Evolutionary conservation across 2,329 filamentous ascomycete genomes (phyloP), one percentile per base, ranked within the genome.

Genomic region (Sporothrix euskadiensis): DNA sequence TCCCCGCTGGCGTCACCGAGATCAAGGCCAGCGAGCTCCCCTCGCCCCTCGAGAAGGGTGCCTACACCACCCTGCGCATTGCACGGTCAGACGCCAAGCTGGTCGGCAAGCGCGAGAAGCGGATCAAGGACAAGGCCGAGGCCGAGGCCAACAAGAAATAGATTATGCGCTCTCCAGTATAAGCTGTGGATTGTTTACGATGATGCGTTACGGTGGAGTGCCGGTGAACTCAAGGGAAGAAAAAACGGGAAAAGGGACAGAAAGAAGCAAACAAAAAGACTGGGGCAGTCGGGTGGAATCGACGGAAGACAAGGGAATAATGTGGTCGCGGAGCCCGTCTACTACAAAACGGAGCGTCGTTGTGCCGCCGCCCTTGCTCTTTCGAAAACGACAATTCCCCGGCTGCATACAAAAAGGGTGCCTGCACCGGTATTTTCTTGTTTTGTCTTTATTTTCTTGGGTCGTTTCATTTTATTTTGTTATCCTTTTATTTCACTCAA

Each of bases 71-170:
- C 82, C 90, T 99, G 83, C 93, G 96, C 84, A 87, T 92, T 79
- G 90, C 92, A 79, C 91, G 96, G 85, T 90, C 90, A 83, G 92
- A 97, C 82, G 90, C 92, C 81, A 92, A 94, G 84, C 87, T 92
- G 81, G 85, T 88, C 78, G 96, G 96, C 85, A 88, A 88, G 82
- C 91, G 94, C 84, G 94, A 97, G 89, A 98, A 98, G 94, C 91
- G 96, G 82, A 91, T 88, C 80, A 92, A 91, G 89, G 93, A 93
- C 81, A 95, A 92, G 88, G 92, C 91, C 80, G 93, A 94, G 83
- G 93, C 92, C 82, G 92, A 92, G 83, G 87, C 87, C 82, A 89
- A 90, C 85, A 95, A 95, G 92, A 95, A 96, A 91, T 95, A 94
- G 86, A 73, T 69, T 47, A 39, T 66, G n/a, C 7, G n/a, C 26